Evolutionary conservation across 2,329 filamentous ascomycete species (phyloP).

Genomic region (Neopestalotiopsis rosae): DNA sequence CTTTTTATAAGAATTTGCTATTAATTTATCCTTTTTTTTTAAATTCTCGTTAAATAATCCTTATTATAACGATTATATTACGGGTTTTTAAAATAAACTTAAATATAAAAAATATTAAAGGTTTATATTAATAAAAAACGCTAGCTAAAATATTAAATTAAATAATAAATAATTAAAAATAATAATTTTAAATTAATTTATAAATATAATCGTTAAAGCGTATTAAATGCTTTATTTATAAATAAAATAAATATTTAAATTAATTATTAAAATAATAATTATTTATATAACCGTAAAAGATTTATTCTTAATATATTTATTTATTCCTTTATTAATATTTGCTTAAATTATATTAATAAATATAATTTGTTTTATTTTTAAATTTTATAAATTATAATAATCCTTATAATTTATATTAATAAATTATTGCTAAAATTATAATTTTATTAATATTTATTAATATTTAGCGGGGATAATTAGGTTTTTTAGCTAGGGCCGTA

Average conservation of each 20-base stretch:
- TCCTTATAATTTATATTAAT: no score
- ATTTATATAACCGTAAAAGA: background rate
- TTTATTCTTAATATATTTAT: background rate
- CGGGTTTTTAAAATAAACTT: background rate
- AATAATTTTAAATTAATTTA: background rate
- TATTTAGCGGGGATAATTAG: background rate
- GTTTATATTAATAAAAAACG: background rate
- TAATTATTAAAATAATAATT: slow-evolving; percentile 8
- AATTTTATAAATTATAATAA: no score
- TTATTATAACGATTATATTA: slow-evolving; percentile 6
- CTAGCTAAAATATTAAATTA: background rate
- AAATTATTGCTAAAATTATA: background rate
- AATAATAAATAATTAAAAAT: background rate
- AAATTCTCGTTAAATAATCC: no score
- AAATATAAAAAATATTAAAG: background rate
- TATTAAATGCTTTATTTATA: background rate
- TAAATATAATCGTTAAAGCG: background rate
- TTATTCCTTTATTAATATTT: slow-evolving; percentile 4
- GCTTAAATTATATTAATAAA: background rate
- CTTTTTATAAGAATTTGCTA: no score
- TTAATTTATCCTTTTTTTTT: no score
- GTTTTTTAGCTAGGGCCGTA: background rate
- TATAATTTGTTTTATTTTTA: no score
- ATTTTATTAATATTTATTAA: background rate
- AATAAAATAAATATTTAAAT: slow-evolving; percentile 11